Conservation (phyloP, 805 yeast genomes). For the Ogataea nonfermentans region DNA sequence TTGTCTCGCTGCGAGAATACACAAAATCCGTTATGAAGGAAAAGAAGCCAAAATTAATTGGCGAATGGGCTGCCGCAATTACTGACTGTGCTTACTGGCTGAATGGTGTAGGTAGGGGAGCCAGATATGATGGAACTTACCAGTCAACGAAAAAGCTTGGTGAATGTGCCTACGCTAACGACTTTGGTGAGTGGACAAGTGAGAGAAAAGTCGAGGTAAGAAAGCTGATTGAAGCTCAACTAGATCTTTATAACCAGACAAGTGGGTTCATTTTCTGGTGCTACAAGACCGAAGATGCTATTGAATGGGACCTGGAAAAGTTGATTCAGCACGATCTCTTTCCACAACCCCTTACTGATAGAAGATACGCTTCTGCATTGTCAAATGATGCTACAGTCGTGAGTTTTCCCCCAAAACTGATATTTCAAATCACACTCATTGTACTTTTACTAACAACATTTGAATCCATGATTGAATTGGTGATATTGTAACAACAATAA, state of each 20-base stretch:
- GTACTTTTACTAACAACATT: conserved; percentile 13
- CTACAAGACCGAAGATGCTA: conserved; percentile 61
- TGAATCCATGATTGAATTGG: conserved; percentile 1
- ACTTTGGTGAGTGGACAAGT: conserved; percentile 41
- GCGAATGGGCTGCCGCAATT: conserved; percentile 71
- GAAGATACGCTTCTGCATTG: conserved; percentile 73
- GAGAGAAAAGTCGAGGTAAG: conserved; percentile 45
- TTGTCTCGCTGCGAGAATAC: conserved; percentile 50
- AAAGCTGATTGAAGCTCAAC: conserved; percentile 58
- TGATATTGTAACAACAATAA: conserved; percentile 3
- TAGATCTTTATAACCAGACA: conserved; percentile 46
- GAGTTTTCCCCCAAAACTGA: conserved; percentile 12
- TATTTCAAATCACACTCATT: conserved; percentile 1
- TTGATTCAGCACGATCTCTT: conserved; percentile 50
- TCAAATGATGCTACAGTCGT: conserved; percentile 10
- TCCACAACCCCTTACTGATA: conserved; percentile 62
- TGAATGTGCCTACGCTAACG: conserved; percentile 41
- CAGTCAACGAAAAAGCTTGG: conserved; percentile 42
- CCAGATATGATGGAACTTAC: conserved; percentile 56
- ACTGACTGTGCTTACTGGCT: conserved; percentile 72
- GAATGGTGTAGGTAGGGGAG: conserved; percentile 67
- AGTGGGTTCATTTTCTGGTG: conserved; percentile 75
- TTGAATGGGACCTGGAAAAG: conserved; percentile 64
- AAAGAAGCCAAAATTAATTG: conserved; percentile 52
- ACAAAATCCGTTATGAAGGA: conserved; percentile 42